Base-by-base conservation (phyloP, 2,329 filamentous ascomycete genomes). In the Cryphonectria naterciae region DNA sequence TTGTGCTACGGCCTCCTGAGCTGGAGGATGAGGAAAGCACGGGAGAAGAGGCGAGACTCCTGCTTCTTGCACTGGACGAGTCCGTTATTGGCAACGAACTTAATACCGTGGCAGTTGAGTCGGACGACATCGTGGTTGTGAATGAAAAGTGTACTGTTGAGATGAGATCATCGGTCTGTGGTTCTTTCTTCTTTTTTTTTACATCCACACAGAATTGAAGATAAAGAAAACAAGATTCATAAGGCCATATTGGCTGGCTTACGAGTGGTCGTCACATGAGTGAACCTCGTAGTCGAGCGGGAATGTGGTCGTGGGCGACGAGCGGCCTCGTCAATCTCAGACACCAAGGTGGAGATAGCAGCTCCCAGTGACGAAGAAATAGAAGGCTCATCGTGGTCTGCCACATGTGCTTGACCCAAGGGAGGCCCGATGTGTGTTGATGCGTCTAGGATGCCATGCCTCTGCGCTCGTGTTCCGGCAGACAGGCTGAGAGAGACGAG, bases 261-360 rank as follows among this genome's bases (percentile, higher is more conserved):
- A 65, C 63, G 10, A 28, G 63, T 65, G 28, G 63, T 65, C 19
- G 63, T 65, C 15, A 65, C 63, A 52, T 65, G 63, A 35, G 63
- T 65, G 17, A 65, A 65, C 25, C 39, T 28, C 61, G 61, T 63
- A 19, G 60, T 64, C 25, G 63, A 65, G 28, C n/a, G 41, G 19
- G 41, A 35, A 19, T 64, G 61, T 49, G 41, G 41, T 7, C 17
- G 63, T 52, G 63, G 13, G 19, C 19, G 41, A 52, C 25, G 63
- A 35, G 63, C 15, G 15, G n/a, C 43, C 17, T 65, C 63, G 22
- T 65, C n/a, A 22, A 52, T 28, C 19, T 41, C 43, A 19, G 43
- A 35, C 25, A 49, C 43, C 25, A 46, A n/a, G 8, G n/a, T 49
- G 28, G 49, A 13, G 25, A 13, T 13, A 13, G 19, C 28, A 8